Conservation (phyloP, 2,329 filamentous ascomycete species). For the Arthrobotrys sphaeroides region DNA sequence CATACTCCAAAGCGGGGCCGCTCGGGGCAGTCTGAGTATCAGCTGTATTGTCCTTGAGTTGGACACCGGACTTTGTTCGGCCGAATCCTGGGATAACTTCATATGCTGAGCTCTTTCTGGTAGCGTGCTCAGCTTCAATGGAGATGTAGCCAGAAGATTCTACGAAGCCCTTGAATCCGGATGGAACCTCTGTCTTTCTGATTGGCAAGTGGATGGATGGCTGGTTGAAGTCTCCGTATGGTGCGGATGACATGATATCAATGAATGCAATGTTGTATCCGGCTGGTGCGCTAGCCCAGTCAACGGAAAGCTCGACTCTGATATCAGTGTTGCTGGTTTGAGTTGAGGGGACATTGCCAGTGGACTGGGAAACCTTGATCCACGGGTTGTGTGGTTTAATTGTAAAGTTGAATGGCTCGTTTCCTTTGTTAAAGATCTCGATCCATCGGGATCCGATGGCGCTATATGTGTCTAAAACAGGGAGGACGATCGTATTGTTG, state of each 20-base stretch:
- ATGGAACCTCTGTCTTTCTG: constrained; percentile 64
- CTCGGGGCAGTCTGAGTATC: constrained; percentile 66
- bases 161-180: constrained; percentile 70
- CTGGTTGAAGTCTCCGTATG: constrained; percentile 59
- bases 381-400: constrained; percentile 65
- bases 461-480: constrained; percentile 70
- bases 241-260: constrained; percentile 58
- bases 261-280: constrained; percentile 60
- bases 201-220: constrained; percentile 68
- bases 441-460: constrained; percentile 68
- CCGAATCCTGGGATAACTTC: constrained; percentile 64
- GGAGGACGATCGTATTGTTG: constrained; percentile 67
- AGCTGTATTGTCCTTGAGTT: constrained; percentile 67
- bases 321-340: constrained; percentile 64
- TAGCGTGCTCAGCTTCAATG: constrained; percentile 67
- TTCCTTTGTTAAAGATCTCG: constrained; percentile 71
- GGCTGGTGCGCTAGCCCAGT: constrained; percentile 66
- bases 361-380: constrained; percentile 66
- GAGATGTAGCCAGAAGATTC: constrained; percentile 70
- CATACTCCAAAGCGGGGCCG: constrained; percentile 69
- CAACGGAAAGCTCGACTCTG: constrained; percentile 67
- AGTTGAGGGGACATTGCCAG: constrained; percentile 64
- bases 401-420: constrained; percentile 66
- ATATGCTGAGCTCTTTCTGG: constrained; percentile 62
- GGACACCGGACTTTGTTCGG: constrained; percentile 69